Evolutionary conservation across 148 eudicot genomes (phyloP).

Genomic region (Amaranthus cruentus): DNA sequence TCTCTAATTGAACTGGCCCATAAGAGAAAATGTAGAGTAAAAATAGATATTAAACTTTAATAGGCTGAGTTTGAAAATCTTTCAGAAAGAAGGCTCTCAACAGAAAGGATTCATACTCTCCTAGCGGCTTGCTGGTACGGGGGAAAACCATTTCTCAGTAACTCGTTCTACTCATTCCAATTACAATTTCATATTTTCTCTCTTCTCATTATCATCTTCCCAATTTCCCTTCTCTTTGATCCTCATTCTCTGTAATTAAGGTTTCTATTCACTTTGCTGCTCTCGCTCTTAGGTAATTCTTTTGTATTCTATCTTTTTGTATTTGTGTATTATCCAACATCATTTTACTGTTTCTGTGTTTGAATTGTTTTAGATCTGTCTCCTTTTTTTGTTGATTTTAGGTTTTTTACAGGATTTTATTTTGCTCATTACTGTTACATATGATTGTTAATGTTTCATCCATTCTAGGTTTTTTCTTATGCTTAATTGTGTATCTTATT

Average conservation of each 20-base stretch:
- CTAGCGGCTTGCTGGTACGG: background rate
- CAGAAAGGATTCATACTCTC: background rate
- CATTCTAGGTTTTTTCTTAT: background rate
- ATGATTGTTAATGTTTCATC: background rate
- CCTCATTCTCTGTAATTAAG: background rate
- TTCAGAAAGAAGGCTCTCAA: too few relatives aligned
- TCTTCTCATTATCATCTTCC: background rate
- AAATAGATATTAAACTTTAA: too few relatives aligned
- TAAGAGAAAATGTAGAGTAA: too few relatives aligned
- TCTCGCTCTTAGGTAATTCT: too few relatives aligned
- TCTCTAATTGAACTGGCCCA: too few relatives aligned
- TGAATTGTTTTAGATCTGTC: conserved; percentile 5
- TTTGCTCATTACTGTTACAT: background rate
- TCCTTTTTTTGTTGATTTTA: background rate
- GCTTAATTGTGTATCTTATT: background rate
- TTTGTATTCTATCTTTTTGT: background rate
- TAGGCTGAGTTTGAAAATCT: too few relatives aligned
- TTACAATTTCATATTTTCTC: background rate
- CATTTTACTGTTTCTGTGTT: background rate
- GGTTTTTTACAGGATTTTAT: background rate
- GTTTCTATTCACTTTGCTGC: background rate
- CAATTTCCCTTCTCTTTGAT: background rate
- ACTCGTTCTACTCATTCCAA: conserved; percentile 15
- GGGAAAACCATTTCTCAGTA: background rate
- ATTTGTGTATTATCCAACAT: background rate